Percentiles rank a stretch among this genome's conserved stretches.
These are phyloP conservation scores for Abortiporus biennis DNA, from an alignment of 1,284 basidiomycete genomes.

Conservation along the genomic window DNA sequence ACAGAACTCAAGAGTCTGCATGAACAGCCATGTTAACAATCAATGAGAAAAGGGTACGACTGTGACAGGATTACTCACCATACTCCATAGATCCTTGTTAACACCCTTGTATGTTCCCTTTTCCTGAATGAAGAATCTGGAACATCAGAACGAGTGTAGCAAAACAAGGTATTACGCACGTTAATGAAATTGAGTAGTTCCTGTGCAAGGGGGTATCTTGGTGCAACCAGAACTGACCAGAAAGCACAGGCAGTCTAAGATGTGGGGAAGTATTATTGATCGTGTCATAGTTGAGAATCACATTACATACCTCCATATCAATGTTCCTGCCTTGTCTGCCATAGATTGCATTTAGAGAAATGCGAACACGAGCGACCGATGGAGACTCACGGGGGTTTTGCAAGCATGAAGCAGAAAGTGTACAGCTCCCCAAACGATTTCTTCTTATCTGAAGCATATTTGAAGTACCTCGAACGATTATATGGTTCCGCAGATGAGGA, in stretches of 20 bases:
- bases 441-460: slow-evolving; percentile 42
- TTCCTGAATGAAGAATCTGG: slow-evolving; percentile 33
- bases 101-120: slow-evolving; percentile 61
- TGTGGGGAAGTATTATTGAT: background rate
- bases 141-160: background rate
- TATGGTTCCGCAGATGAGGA: slow-evolving; percentile 34
- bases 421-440: slow-evolving; percentile 60
- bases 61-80: slow-evolving; percentile 41
- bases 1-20: slow-evolving; percentile 69
- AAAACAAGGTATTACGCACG: slow-evolving; percentile 32
- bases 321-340: slow-evolving; percentile 62
- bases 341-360: slow-evolving; percentile 1
- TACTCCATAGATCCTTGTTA: slow-evolving; percentile 80
- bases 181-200: slow-evolving; percentile 59
- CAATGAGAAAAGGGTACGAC: background rate
- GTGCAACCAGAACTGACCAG: slow-evolving; percentile 65
- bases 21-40: background rate
- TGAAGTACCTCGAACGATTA: slow-evolving; percentile 44
- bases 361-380: background rate
- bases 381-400: slow-evolving; percentile 50
- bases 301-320: slow-evolving; percentile 69
- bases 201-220: slow-evolving; percentile 55
- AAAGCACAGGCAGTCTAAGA: slow-evolving; percentile 60
- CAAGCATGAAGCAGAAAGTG: slow-evolving; percentile 58
- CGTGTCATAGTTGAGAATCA: background rate